Conservation (phyloP, 495 filamentous ascomycete species). For the Pyrenula massariospora region DNA sequence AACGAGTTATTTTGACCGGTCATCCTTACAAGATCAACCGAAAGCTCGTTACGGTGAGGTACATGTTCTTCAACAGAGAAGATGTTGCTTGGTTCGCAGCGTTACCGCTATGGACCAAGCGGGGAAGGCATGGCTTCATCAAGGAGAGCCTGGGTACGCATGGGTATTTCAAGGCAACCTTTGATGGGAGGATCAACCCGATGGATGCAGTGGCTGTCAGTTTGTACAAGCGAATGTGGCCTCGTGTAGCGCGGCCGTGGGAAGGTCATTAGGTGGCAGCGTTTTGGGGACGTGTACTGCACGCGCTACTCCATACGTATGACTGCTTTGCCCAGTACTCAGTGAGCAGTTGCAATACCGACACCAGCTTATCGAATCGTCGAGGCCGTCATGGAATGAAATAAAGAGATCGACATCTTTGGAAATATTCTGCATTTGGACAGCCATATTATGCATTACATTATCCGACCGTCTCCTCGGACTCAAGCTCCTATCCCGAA, state of each 20-base stretch:
- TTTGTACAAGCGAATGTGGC: constrained; percentile 90
- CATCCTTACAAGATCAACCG: constrained; percentile 98
- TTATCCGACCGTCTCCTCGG: too few relatives aligned
- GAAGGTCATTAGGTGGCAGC: constrained; percentile 10
- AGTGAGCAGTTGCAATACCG: too few relatives aligned
- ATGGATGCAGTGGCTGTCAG: constrained; percentile 87
- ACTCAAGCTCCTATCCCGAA: too few relatives aligned
- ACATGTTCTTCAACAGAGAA: constrained; percentile 98
- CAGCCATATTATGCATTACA: too few relatives aligned
- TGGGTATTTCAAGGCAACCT: constrained; percentile 98
- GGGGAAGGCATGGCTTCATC: constrained; percentile 77
- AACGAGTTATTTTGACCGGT: constrained; percentile 86
- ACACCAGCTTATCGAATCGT: too few relatives aligned
- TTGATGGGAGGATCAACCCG: constrained; percentile 90
- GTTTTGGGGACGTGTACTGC: too few relatives aligned
- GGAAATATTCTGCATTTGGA: too few relatives aligned
- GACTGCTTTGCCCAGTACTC: too few relatives aligned
- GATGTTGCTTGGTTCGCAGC: constrained; percentile 97
- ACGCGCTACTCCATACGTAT: too few relatives aligned
- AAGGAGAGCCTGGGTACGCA: constrained; percentile 93
- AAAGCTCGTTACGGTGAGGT: constrained; percentile 86
- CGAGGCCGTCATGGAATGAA: too few relatives aligned
- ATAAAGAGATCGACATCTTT: too few relatives aligned
- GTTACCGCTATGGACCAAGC: constrained; percentile 83
- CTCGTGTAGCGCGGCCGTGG: constrained; percentile 51